Evolutionary conservation across 2,329 filamentous ascomycete genomes (phyloP).

Genomic region (Eutypella sp.): DNA sequence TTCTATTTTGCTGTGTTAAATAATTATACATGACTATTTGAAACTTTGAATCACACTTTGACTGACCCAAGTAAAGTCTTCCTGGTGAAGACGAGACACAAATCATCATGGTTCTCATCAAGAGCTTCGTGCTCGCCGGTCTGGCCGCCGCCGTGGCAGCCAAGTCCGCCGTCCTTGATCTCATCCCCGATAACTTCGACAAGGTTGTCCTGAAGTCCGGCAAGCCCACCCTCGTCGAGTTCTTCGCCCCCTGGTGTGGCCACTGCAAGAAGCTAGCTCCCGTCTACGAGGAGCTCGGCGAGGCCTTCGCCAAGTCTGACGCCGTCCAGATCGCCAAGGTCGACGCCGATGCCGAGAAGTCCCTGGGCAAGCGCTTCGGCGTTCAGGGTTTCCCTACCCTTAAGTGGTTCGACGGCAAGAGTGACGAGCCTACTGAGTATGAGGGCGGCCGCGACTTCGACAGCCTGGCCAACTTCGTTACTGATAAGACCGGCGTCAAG

Average conservation of each 20-base stretch:
- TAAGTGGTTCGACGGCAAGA: conserved; percentile 97
- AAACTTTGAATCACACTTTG: too few species aligned
- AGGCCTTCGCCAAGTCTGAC: conserved; percentile 65
- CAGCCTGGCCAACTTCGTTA: conserved; percentile 73
- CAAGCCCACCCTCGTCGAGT: conserved; percentile 94
- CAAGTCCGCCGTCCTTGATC: conserved; percentile 81
- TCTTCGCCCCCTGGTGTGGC: conserved; percentile 98
- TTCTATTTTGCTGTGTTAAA: too few species aligned
- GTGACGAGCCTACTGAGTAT: conserved; percentile 79
- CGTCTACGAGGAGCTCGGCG: conserved; percentile 85
- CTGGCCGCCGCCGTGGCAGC: conserved; percentile 55
- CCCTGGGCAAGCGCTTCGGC: conserved; percentile 78
- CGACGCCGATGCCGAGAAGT: conserved; percentile 84
- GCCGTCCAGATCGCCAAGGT: conserved; percentile 88
- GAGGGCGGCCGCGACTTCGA: conserved; percentile 83
- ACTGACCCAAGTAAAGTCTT: conserved; percentile 3
- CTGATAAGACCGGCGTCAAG: conserved; percentile 83
- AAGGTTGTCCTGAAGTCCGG: conserved; percentile 80
- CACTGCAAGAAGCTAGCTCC: conserved; percentile 98
- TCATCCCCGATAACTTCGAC: conserved; percentile 89
- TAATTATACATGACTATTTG: too few species aligned
- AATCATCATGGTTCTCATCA: conserved; percentile 50
- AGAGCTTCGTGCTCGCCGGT: conserved; percentile 54
- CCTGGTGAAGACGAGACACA: conserved; percentile 9
- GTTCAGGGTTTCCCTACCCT: conserved; percentile 94